Percentiles rank a stretch among this genome's conserved stretches.
These are phyloP conservation scores for Diospyros kaki DNA, from an alignment of 148 eudicot species.

Conservation along the genomic window DNA sequence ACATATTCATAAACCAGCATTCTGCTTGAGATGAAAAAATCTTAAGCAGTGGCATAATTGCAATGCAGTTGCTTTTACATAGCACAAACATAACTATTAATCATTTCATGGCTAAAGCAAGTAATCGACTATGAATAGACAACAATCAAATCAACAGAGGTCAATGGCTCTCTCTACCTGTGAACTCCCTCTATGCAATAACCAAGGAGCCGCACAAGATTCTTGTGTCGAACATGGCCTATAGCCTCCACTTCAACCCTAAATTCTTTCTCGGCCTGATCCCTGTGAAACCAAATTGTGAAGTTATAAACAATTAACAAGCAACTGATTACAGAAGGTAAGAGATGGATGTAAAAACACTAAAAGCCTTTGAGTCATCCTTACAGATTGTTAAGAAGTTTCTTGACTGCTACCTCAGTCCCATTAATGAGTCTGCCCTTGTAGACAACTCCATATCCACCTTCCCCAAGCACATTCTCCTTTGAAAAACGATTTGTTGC, in stretches of 20 bases:
- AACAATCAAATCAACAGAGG: not conserved
- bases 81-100: not conserved
- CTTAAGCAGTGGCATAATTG: not conserved
- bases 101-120: not conserved
- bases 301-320: not conserved
- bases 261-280: constrained; percentile 91
- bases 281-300: constrained; percentile 39
- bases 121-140: not conserved
- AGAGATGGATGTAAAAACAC: not conserved
- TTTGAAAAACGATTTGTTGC: constrained; percentile 69
- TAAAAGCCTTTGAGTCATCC: constrained; percentile 18
- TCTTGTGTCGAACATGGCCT: constrained; percentile 91
- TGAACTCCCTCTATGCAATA: constrained; percentile 91
- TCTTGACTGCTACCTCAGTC: constrained; percentile 83
- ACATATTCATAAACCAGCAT: constrained; percentile 89
- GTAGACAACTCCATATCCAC: constrained; percentile 92
- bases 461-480: constrained; percentile 72
- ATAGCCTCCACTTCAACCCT: constrained; percentile 93
- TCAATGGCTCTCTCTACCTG: constrained; percentile 39
- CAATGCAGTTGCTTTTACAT: not conserved
- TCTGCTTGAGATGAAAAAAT: constrained; percentile 29
- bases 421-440: constrained; percentile 71
- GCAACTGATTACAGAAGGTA: not conserved
- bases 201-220: constrained; percentile 84
- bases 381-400: constrained; percentile 85